These are phyloP conservation scores for Colletotrichum camelliae DNA, from an alignment of 2,329 filamentous ascomycete species.

Conservation along the genomic window DNA sequence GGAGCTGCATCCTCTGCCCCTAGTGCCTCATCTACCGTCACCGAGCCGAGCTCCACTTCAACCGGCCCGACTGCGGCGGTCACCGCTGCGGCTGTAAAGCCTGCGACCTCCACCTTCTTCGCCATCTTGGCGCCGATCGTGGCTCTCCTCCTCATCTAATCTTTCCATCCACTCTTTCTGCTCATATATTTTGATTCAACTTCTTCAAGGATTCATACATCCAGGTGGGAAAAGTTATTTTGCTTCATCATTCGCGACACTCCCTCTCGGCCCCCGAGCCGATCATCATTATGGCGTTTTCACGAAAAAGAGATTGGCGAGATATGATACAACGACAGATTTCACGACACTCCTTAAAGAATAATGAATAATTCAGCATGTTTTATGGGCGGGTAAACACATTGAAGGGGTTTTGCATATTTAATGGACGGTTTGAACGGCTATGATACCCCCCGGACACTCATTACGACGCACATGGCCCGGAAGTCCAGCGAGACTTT, in stretches of 20 bases:
- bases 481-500: neutral
- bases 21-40: neutral
- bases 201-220: neutral
- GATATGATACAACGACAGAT: neutral
- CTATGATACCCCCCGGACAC: slow-evolving; percentile 8
- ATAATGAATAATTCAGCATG: slow-evolving; percentile 6
- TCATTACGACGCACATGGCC: neutral
- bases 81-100: neutral
- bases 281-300: neutral
- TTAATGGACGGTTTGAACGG: neutral
- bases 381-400: neutral
- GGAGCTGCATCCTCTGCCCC: neutral
- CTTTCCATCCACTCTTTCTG: neutral
- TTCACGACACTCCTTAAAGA: slow-evolving; percentile 18
- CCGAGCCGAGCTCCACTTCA: neutral
- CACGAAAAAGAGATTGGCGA: neutral
- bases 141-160: slow-evolving; percentile 14
- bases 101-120: neutral
- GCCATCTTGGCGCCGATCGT: slow-evolving; percentile 7
- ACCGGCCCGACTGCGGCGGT: neutral
- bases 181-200: neutral
- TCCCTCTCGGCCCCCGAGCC: neutral
- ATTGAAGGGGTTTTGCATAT: neutral
- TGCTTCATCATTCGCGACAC: slow-evolving; percentile 6
- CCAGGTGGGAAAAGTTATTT: neutral